A percentile compares a stretch with the other conserved stretches of the same genome.
phyloP scores from a whole-genome alignment of 768 basidiomycete genomes.

The Xanthoconium purpureum region DNA sequence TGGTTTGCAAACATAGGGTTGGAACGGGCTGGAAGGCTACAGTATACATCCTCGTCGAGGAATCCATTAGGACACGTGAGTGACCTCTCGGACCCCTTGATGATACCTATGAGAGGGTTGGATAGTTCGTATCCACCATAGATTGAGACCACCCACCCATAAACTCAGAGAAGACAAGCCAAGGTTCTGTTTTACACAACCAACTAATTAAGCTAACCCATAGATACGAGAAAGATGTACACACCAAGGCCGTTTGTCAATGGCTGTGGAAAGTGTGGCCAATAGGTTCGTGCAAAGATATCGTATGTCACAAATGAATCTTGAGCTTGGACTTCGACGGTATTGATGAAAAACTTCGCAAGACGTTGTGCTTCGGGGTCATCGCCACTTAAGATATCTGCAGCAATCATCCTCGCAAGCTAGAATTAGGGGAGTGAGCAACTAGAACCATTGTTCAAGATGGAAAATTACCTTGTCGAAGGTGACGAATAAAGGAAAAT shows the following conservation, averaged over 20 bases:
- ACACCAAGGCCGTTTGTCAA: conserved; percentile 53
- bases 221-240: not conserved
- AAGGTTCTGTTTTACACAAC: conserved; percentile 43
- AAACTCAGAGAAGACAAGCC: conserved; percentile 62
- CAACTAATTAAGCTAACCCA: not conserved
- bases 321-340: conserved; percentile 12
- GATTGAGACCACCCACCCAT: conserved; percentile 42
- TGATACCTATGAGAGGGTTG: conserved; percentile 41
- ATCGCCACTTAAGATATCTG: conserved; percentile 15
- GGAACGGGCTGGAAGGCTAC: conserved; percentile 45
- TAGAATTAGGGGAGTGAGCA: not conserved
- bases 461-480: conserved; percentile 50
- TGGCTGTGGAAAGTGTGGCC: conserved; percentile 54
- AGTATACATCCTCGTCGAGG: conserved; percentile 47
- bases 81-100: conserved; percentile 64
- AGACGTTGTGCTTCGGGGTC: not conserved
- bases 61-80: conserved; percentile 33
- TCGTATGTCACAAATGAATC: conserved; percentile 42
- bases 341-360: conserved; percentile 13
- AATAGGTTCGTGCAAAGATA: conserved; percentile 51
- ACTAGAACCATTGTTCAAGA: too few relatives aligned
- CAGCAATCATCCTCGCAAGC: conserved; percentile 28
- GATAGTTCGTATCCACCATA: not conserved
- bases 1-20: conserved; percentile 54
- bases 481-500: conserved; percentile 72